These are phyloP conservation scores for Lyophyllum semitale DNA, from an alignment of 768 basidiomycete species.

Conservation along the genomic window DNA sequence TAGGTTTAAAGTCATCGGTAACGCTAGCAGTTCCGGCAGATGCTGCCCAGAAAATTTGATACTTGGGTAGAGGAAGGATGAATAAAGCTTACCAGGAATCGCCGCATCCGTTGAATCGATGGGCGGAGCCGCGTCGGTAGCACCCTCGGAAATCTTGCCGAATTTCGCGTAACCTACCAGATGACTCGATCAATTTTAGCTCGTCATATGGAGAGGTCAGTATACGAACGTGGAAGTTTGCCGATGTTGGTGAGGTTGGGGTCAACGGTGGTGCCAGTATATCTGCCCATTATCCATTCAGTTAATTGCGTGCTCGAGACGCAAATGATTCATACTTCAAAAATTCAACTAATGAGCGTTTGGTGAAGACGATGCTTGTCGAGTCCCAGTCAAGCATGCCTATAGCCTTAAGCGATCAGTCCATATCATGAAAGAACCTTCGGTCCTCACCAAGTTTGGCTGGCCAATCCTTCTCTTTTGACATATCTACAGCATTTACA, in stretches of 20 bases:
- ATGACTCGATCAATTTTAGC: background rate
- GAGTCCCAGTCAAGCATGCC: constrained; percentile 83
- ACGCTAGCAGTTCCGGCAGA: constrained; percentile 10
- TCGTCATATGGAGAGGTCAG: background rate
- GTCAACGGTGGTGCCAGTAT: constrained; percentile 75
- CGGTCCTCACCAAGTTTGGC: constrained; percentile 58
- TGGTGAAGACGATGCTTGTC: constrained; percentile 78
- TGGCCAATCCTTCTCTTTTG: constrained; percentile 76
- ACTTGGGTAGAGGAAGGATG: background rate
- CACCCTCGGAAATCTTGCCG: constrained; percentile 48
- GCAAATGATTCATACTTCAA: constrained; percentile 53
- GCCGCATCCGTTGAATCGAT: constrained; percentile 4
- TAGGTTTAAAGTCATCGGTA: constrained; percentile 47
- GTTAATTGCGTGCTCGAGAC: background rate
- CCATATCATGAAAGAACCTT: background rate
- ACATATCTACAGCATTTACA: constrained; percentile 53
- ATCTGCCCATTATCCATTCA: constrained; percentile 40
- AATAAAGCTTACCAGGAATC: constrained; percentile 1
- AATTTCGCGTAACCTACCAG: constrained; percentile 68
- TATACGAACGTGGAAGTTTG: constrained; percentile 68
- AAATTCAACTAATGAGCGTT: constrained; percentile 75
- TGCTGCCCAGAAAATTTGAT: constrained; percentile 11
- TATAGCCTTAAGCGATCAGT: constrained; percentile 30
- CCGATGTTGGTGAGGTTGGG: constrained; percentile 72
- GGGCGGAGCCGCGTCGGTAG: constrained; percentile 14